phyloP scores from a whole-genome alignment of 2,329 filamentous ascomycete genomes.

The Pleomassaria siparia region DNA sequence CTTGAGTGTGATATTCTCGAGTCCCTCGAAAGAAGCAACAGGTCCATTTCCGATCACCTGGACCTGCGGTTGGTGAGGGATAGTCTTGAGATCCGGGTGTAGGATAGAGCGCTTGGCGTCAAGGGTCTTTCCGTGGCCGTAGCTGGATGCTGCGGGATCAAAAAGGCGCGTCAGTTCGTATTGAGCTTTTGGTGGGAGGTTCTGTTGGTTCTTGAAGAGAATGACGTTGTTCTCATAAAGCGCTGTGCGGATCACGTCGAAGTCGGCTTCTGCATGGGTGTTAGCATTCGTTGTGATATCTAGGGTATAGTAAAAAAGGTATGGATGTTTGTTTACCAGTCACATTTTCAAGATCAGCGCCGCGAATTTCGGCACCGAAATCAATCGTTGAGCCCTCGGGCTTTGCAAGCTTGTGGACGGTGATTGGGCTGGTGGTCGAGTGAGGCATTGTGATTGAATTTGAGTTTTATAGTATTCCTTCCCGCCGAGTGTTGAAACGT shows the following conservation, averaged over 20 bases:
- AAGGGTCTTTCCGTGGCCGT: constrained; percentile 76
- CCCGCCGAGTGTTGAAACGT: background rate
- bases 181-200: constrained; percentile 68
- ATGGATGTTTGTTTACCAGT: constrained; percentile 52
- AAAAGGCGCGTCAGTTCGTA: constrained; percentile 74
- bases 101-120: constrained; percentile 67
- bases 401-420: constrained; percentile 18
- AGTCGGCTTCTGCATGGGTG: constrained; percentile 59
- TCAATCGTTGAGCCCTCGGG: constrained; percentile 36
- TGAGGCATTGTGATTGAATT: constrained; percentile 19
- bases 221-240: constrained; percentile 71
- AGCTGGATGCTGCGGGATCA: constrained; percentile 65
- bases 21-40: constrained; percentile 69
- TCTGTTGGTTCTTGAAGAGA: constrained; percentile 68
- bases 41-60: constrained; percentile 79
- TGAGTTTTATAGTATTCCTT: background rate
- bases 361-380: constrained; percentile 63
- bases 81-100: constrained; percentile 77
- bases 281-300: constrained; percentile 16
- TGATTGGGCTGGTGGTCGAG: constrained; percentile 20
- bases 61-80: constrained; percentile 77
- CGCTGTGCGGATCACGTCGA: constrained; percentile 62
- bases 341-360: constrained; percentile 63
- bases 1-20: constrained; percentile 66
- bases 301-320: constrained; percentile 6